phyloP scores from a whole-genome alignment of 495 filamentous ascomycete genomes.

The Apiosordaria backusii region DNA sequence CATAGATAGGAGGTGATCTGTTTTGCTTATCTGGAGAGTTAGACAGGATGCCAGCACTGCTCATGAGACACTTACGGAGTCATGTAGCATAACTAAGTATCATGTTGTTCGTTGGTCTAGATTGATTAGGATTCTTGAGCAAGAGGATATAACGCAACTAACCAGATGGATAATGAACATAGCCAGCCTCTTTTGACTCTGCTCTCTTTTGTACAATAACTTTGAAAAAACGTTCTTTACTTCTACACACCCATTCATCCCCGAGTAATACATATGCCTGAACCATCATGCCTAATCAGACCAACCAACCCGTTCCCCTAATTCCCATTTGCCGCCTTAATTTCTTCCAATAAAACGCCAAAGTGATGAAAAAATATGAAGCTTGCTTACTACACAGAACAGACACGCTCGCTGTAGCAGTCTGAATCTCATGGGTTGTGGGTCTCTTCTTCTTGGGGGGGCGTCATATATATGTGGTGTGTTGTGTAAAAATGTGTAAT shows the following conservation, averaged over 20 bases:
- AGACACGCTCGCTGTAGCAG: constrained; percentile 20
- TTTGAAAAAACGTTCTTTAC: background rate
- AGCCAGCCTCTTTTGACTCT: constrained; percentile 3
- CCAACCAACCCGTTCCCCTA: background rate
- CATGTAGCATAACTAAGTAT: too few relatives aligned
- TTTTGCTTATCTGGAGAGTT: too few relatives aligned
- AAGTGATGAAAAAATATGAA: constrained; percentile 27
- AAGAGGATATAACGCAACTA: constrained; percentile 1
- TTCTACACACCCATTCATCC: constrained; percentile 22
- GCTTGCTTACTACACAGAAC: constrained; percentile 22
- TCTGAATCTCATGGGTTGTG: constrained; percentile 12
- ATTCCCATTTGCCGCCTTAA: constrained; percentile 13
- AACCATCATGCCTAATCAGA: constrained; percentile 26
- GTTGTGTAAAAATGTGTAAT: constrained; percentile 8
- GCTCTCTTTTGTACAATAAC: constrained; percentile 28
- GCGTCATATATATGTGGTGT: background rate
- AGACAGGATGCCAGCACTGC: too few relatives aligned
- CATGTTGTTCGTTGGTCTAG: too few relatives aligned
- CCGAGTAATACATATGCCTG: constrained; percentile 23
- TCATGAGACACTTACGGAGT: too few relatives aligned
- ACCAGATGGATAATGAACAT: constrained; percentile 12
- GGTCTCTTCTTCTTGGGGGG: background rate
- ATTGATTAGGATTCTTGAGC: too few relatives aligned
- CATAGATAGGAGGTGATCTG: too few relatives aligned
- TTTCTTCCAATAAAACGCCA: constrained; percentile 34